Percentiles rank a stretch among this genome's conserved stretches.
These are phyloP conservation scores for Tulasnella sp. DNA, from an alignment of 768 basidiomycete species.

Conservation along the genomic window DNA sequence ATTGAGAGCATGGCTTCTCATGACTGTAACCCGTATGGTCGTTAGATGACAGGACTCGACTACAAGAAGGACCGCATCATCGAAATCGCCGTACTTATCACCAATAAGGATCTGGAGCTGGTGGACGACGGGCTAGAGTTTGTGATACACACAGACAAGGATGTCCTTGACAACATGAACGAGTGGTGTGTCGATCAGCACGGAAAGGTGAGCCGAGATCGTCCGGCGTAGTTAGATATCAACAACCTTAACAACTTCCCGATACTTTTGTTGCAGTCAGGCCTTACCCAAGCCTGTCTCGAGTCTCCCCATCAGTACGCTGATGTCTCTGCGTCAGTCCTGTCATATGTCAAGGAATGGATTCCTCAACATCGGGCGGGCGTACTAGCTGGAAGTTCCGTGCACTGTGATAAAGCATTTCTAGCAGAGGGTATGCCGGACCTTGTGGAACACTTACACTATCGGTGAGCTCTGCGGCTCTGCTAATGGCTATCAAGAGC, in stretches of 20 bases:
- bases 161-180: conserved; percentile 62
- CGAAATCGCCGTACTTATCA: conserved; percentile 72
- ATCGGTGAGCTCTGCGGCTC: conserved; percentile 27
- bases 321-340: conserved; percentile 47
- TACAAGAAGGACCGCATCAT: conserved; percentile 55
- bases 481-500: background rate
- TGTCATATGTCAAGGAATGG: conserved; percentile 77
- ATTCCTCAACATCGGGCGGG: conserved; percentile 52
- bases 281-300: conserved; percentile 70
- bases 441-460: conserved; percentile 46
- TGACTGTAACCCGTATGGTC: background rate
- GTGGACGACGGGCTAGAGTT: conserved; percentile 75
- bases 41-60: conserved; percentile 62
- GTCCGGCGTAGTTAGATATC: background rate
- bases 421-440: conserved; percentile 70
- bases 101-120: conserved; percentile 66
- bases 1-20: background rate
- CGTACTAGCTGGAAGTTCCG: conserved; percentile 78
- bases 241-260: background rate
- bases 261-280: conserved; percentile 41
- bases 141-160: conserved; percentile 62
- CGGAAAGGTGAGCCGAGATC: conserved; percentile 48
- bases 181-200: conserved; percentile 83
- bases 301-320: conserved; percentile 53
- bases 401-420: conserved; percentile 70